Conservation (phyloP, 176 grass and related monocot species). For the Oryza punctata region DNA sequence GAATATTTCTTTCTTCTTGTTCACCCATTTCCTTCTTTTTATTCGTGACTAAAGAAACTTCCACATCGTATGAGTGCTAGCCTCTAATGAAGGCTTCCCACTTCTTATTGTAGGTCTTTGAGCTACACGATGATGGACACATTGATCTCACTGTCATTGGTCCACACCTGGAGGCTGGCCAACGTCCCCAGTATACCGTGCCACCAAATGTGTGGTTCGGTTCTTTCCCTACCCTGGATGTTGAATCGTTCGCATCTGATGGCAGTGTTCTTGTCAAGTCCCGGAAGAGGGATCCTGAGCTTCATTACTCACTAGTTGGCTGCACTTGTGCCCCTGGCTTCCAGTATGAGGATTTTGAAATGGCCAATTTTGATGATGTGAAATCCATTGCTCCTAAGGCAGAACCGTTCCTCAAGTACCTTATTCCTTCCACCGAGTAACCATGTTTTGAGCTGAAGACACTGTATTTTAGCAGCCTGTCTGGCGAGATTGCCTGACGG, state of each 20-base stretch:
- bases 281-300: constrained; percentile 59
- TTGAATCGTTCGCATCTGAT: constrained; percentile 75
- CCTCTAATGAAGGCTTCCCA: background rate
- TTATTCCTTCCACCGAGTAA: constrained; percentile 52
- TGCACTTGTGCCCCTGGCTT: constrained; percentile 94
- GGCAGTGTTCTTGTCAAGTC: constrained; percentile 80
- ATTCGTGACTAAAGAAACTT: background rate
- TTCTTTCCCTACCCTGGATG: constrained; percentile 84
- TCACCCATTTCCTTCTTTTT: background rate
- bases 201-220: constrained; percentile 94
- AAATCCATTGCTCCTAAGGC: constrained; percentile 67
- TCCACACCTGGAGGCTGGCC: constrained; percentile 75
- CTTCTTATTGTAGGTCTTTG: constrained; percentile 64
- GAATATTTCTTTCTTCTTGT: background rate
- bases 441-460: background rate
- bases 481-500: background rate
- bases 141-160: constrained; percentile 83
- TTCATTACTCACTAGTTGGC: constrained; percentile 84
- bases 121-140: constrained; percentile 86
- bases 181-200: constrained; percentile 87
- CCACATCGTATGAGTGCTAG: background rate
- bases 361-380: constrained; percentile 69
- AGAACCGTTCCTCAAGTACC: constrained; percentile 75
- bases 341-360: constrained; percentile 78
- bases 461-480: background rate